These are phyloP conservation scores for Diaporthe citrichinensis DNA, from an alignment of 2,329 filamentous ascomycete species.

Conservation along the genomic window DNA sequence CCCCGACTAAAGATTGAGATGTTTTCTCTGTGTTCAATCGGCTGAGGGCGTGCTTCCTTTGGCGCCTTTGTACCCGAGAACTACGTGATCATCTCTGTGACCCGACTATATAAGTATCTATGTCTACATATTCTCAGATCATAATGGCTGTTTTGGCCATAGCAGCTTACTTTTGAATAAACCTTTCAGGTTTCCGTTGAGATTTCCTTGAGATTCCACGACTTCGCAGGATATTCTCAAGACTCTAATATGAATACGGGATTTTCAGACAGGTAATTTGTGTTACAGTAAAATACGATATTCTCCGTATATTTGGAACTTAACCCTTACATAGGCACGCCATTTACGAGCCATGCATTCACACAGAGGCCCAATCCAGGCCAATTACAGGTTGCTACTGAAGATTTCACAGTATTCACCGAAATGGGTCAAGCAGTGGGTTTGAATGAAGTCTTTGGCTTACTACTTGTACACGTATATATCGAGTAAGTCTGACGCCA, in stretches of 20 bases:
- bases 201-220: too few species aligned
- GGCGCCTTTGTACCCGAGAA: neutral
- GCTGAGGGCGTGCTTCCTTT: neutral
- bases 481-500: slow-evolving; percentile 6
- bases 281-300: too few species aligned
- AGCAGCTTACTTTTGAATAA: too few species aligned
- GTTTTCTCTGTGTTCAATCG: neutral
- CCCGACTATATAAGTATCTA: neutral
- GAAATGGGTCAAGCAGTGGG: neutral
- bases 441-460: neutral
- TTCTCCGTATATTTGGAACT: too few species aligned
- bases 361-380: neutral
- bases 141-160: neutral
- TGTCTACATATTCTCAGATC: neutral
- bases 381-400: too few species aligned
- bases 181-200: too few species aligned
- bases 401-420: neutral
- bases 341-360: too few species aligned
- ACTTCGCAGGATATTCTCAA: too few species aligned
- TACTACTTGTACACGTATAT: slow-evolving; percentile 31
- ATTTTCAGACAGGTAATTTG: too few species aligned
- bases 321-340: too few species aligned
- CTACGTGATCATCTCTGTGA: neutral
- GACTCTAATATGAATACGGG: too few species aligned
- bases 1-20: neutral